Base-by-base conservation (phyloP, 495 filamentous ascomycete species). In the Platismatia glauca region DNA sequence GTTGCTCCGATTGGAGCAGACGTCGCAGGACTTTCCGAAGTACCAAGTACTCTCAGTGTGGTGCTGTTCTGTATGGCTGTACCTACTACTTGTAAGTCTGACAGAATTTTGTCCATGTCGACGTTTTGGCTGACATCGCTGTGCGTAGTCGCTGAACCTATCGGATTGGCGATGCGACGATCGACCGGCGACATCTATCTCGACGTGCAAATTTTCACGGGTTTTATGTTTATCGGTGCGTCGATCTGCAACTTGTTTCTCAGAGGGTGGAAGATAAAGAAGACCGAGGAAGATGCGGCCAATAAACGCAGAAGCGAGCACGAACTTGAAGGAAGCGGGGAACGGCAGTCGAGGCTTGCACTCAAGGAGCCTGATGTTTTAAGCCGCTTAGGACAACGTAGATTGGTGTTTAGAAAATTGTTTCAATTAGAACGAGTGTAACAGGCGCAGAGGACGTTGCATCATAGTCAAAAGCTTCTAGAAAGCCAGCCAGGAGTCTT, bases 1-100 rank as follows among this genome's bases (percentile, higher is more conserved):
- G 75, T 60, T 11, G 58, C 58, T 48, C 58, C 57, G 0, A 83
- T 94, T 18, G 78, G 83, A 33, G 85, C 86, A 0, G 89, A 94
- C 68, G 84, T 91, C 27, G 82, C 91, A 39, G 88, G 88, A 4
- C 66, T 94, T 7, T 75, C 77, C 66, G 74, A 89, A 50, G 74
- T 91, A 2, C 89, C 89, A 34, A 81, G 85, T 43, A 82, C 82
- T 0, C 72, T 91, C 22, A 86, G 83, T 31, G 81, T 92, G 20
- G 81, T 82, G n/a, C 92, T 89, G 89, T 69, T 91, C 33, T 71
- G 80, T 3, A 76, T 92, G 33, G 83, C 86, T 39, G 68, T 89
- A 8, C 89, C 89, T 2, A 81, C 82, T 8, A 91, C 87, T 0
- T 78, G 71, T 74, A 68, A 70, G 71, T 68, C 18, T 24, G 1